A percentile compares a stretch with the other conserved stretches of the same genome.
Conservation (phyloP, 345 rosid genomes). For the Gossypium ekmanianum region DNA sequence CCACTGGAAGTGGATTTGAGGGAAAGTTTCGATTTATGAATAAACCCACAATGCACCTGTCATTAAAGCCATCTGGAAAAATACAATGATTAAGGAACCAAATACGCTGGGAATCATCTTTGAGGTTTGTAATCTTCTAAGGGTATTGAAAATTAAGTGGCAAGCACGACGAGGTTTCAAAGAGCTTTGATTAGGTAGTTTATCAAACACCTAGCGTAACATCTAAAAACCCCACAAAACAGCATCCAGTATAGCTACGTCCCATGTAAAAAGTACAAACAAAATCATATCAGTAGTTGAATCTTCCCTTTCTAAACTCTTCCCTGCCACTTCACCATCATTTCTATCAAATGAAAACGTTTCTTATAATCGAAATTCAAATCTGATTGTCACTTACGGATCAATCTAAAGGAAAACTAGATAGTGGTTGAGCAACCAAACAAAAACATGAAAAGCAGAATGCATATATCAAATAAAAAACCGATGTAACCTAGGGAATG, state of each 20-base stretch:
- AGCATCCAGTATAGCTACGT: background rate
- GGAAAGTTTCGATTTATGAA: constrained; percentile 23
- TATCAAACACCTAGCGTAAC: constrained; percentile 58
- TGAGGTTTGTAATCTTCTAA: constrained; percentile 23
- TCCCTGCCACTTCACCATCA: background rate
- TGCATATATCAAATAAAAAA: background rate
- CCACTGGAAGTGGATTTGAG: constrained; percentile 21
- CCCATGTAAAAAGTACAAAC: too few relatives aligned
- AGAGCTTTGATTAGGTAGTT: constrained; percentile 45
- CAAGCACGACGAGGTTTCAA: constrained; percentile 27
- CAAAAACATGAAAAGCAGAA: background rate
- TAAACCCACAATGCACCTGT: constrained; percentile 58
- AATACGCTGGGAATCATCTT: constrained; percentile 44
- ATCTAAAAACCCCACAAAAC: background rate
- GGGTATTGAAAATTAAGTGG: constrained; percentile 37
- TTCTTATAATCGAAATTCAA: background rate
- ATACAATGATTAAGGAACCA: constrained; percentile 29
- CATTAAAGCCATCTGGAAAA: constrained; percentile 24
- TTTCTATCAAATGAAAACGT: background rate
- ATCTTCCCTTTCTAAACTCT: background rate
- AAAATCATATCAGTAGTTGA: background rate
- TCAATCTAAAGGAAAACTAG: background rate
- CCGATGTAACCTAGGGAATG: background rate
- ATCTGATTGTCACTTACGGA: background rate
- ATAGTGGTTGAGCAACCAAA: background rate